Evolutionary conservation across 139 green algal genomes (phyloP), one percentile per base, ranked within the genome.

Genomic region (Coccomyxa sp.): DNA sequence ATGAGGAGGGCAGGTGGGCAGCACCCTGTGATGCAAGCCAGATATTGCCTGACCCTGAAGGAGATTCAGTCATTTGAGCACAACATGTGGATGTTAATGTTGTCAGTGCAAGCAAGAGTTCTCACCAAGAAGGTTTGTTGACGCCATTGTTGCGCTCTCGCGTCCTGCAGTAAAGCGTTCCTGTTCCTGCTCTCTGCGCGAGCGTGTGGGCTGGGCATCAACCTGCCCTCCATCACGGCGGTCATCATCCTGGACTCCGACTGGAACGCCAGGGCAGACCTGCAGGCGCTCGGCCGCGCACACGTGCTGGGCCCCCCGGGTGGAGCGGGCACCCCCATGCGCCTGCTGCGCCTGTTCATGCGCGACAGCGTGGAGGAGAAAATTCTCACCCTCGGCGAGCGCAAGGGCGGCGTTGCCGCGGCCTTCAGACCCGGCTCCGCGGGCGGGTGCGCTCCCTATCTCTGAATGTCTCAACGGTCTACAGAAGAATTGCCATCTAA

Each of bases 211-310:
- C 85, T 97, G 63, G 94, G 93, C 76, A 96, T 90, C 16, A 81
- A 93, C 82, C 87, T 98, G 71, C 89, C 92, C 0, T 27, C 23
- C 45, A 81, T 94, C 0, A 82, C 85, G 45, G 74, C 79, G 0
- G 93, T 88, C 11, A 82, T 98, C 11, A 63, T 97, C 1, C 90
- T 90, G 79, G 93, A 98, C 84, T 89, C 82, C 10, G 93, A 97
- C 80, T 96, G 93, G 91, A 92, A 94, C 75, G 90, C 92, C 0
- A 80, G 83, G 13, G 84, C 89, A 32, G 94, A 96, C 82, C 60
- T 94, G 28, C 89, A 93, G 81, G 89, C 89, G 9, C 82, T 97
- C 81, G 83, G 84, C n/a, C 88, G 90, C 32, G 90, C 89, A 17
- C 67, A 80, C 68, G 77, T 83, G 0, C 38, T 94, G 27, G 92